Conservation (phyloP, 192 early-diverging fungal genomes). For the Thamnidium elegans region DNA sequence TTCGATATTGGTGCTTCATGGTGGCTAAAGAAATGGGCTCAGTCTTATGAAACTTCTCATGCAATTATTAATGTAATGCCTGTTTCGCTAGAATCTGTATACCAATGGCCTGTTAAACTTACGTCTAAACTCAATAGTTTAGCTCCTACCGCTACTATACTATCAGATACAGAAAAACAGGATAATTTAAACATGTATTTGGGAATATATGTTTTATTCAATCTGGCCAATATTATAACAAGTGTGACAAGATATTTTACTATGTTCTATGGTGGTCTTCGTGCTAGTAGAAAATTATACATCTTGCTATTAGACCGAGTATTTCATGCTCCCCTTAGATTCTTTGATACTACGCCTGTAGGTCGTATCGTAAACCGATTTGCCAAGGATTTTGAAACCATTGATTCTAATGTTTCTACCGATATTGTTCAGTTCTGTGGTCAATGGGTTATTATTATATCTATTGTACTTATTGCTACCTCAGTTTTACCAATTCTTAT, state of each 20-base stretch:
- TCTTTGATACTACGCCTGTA: slow-evolving; percentile 84
- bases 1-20: no score
- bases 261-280: slow-evolving; percentile 42
- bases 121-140: background rate
- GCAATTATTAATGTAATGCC: no score
- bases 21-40: no score
- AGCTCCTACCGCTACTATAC: slow-evolving; percentile 17
- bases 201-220: slow-evolving; percentile 53
- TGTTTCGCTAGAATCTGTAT: no score
- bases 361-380: slow-evolving; percentile 90
- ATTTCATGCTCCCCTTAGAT: slow-evolving; percentile 70
- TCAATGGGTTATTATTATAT: slow-evolving; percentile 45
- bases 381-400: slow-evolving; percentile 77
- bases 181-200: slow-evolving; percentile 49
- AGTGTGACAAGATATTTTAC: slow-evolving; percentile 29
- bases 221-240: slow-evolving; percentile 27
- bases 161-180: background rate
- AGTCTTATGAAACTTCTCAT: no score
- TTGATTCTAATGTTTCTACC: slow-evolving; percentile 61
- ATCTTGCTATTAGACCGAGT: slow-evolving; percentile 52
- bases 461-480: slow-evolving; percentile 56
- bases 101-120: background rate
- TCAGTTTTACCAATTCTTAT: slow-evolving; percentile 63
- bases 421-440: slow-evolving; percentile 45
- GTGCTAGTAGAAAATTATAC: slow-evolving; percentile 56